phyloP scores from a whole-genome alignment of 1,284 basidiomycete genomes.

The Moniliella sp. region DNA sequence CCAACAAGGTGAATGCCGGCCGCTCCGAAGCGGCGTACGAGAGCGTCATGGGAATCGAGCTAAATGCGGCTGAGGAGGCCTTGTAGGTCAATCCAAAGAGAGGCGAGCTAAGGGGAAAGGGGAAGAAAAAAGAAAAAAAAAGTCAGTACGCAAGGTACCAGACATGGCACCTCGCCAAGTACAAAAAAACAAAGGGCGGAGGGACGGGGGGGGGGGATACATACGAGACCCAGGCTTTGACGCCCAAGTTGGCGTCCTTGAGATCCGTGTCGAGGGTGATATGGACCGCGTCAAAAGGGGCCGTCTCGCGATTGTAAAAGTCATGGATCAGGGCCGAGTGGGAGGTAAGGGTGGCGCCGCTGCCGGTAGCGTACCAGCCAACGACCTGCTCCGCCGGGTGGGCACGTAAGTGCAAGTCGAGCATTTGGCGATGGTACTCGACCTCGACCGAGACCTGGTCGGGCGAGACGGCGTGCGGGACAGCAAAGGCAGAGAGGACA shows the following conservation, averaged over 20 bases:
- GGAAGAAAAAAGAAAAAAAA: too few relatives aligned
- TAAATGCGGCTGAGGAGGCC: constrained; percentile 29
- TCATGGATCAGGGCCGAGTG: constrained; percentile 96
- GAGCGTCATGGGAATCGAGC: constrained; percentile 18
- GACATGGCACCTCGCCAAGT: too few relatives aligned
- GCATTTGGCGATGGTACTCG: constrained; percentile 84
- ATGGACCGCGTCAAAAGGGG: constrained; percentile 71
- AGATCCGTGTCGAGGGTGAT: constrained; percentile 72
- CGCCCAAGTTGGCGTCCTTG: too few relatives aligned
- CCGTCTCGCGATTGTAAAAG: constrained; percentile 80
- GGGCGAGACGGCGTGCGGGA: constrained; percentile 47
- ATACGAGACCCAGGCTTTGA: too few relatives aligned
- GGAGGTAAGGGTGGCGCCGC: constrained; percentile 70
- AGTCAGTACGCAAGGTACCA: too few relatives aligned
- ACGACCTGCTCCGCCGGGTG: constrained; percentile 68
- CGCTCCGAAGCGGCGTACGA: constrained; percentile 34
- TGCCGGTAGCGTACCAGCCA: constrained; percentile 47
- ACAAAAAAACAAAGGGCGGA: too few relatives aligned
- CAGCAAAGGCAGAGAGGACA: constrained; percentile 26
- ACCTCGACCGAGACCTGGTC: constrained; percentile 54
- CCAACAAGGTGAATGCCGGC: constrained; percentile 41
- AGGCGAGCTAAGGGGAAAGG: too few relatives aligned
- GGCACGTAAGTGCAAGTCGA: constrained; percentile 64
- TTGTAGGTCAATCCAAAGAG: constrained; percentile 30
- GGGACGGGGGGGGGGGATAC: too few relatives aligned